These are phyloP conservation scores for Solanum ossicruentum DNA, from an alignment of 257 asterid genomes.

Conservation along the genomic window DNA sequence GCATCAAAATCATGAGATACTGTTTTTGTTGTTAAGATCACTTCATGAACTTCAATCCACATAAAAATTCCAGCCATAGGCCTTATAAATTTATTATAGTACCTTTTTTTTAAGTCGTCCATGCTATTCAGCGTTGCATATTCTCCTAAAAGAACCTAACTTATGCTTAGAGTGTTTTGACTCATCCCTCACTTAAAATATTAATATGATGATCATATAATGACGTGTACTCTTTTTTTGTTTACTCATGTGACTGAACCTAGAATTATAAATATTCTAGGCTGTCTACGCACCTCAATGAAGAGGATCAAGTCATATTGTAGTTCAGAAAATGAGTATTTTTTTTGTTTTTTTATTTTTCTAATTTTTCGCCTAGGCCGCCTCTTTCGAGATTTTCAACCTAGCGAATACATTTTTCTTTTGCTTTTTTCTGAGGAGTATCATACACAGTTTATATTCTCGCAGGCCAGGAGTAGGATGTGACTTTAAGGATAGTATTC, in stretches of 20 bases:
- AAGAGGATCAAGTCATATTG: background rate
- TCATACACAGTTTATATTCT: no score
- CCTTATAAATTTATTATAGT: no score
- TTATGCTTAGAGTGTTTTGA: no score
- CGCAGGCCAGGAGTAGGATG: background rate
- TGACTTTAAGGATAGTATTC: background rate
- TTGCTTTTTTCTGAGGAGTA: no score
- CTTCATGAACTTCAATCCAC: no score
- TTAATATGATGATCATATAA: background rate
- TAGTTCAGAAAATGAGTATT: background rate
- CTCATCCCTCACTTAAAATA: background rate
- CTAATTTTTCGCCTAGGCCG: background rate
- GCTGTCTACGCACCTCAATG: background rate
- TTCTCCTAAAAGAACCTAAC: no score
- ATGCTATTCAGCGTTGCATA: no score
- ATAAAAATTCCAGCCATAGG: no score
- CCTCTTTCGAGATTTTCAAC: background rate
- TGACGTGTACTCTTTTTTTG: background rate
- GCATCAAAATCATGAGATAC: no score
- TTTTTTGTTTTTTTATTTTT: no score
- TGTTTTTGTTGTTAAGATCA: no score
- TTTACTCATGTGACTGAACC: background rate
- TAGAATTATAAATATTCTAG: background rate
- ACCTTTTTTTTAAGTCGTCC: no score
- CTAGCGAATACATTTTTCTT: background rate